These are phyloP conservation scores for Tuber melanosporum DNA, from an alignment of 495 filamentous ascomycete genomes.

Conservation along the genomic window DNA sequence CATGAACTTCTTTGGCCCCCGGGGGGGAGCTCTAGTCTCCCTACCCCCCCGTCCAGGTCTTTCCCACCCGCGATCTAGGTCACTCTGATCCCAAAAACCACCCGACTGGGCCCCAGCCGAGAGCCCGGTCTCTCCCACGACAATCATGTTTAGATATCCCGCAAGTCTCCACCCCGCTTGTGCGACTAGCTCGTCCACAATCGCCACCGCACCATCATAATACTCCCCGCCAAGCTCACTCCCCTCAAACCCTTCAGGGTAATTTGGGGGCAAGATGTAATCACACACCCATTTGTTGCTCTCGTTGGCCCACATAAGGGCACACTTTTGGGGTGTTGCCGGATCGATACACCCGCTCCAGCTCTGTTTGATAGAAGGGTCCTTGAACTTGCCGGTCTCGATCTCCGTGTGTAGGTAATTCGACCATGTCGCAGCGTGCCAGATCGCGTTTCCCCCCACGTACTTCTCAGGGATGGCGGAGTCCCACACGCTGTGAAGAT, in stretches of 20 bases:
- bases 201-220: constrained; percentile 55
- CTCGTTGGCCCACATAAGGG: constrained; percentile 58
- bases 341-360: constrained; percentile 54
- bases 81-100: constrained; percentile 1
- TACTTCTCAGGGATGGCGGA: constrained; percentile 56
- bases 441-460: constrained; percentile 48
- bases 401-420: constrained; percentile 50
- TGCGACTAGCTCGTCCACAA: constrained; percentile 67
- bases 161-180: constrained; percentile 66
- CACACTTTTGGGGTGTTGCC: constrained; percentile 47
- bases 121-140: constrained; percentile 21
- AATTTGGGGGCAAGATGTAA: constrained; percentile 52
- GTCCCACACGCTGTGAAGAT: constrained; percentile 61
- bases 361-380: constrained; percentile 23
- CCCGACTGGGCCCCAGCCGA: constrained; percentile 1
- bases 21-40: not conserved
- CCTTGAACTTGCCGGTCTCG: constrained; percentile 48
- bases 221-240: constrained; percentile 59
- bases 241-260: constrained; percentile 49
- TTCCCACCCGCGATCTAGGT: not conserved
- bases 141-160: constrained; percentile 55
- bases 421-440: constrained; percentile 51
- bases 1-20: constrained; percentile 13
- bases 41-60: not conserved
- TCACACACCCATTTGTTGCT: constrained; percentile 57